Conservation (phyloP, 306 rosid genomes). For the Abrus precatorius region DNA sequence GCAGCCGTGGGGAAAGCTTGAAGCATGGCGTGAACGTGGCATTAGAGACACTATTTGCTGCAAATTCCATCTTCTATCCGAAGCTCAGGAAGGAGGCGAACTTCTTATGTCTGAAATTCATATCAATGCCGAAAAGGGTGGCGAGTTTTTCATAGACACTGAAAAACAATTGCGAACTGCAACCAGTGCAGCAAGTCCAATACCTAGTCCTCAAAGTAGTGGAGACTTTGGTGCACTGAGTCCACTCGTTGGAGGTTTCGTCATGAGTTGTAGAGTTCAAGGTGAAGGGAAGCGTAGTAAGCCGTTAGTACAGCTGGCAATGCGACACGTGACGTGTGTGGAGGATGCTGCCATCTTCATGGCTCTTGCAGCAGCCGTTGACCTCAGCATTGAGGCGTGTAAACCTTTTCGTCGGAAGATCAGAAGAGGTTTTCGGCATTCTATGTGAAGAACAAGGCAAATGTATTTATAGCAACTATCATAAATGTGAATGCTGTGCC, state of each 20-base stretch:
- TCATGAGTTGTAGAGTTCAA: constrained; percentile 89
- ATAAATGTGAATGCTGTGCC: constrained; percentile 38
- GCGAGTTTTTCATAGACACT: constrained; percentile 84
- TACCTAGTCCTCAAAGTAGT: constrained; percentile 92
- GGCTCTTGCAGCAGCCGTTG: constrained; percentile 96
- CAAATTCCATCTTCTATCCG: constrained; percentile 81
- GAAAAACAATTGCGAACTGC: constrained; percentile 72
- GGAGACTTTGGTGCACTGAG: constrained; percentile 87
- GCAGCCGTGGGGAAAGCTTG: constrained; percentile 99
- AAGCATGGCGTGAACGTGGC: constrained; percentile 97
- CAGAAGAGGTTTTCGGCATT: constrained; percentile 61
- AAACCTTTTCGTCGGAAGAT: constrained; percentile 80
- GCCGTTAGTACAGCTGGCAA: constrained; percentile 82
- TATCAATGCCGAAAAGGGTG: constrained; percentile 91
- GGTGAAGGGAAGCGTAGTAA: constrained; percentile 90
- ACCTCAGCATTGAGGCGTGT: constrained; percentile 87
- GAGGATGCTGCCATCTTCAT: constrained; percentile 97
- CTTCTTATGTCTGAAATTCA: constrained; percentile 81
- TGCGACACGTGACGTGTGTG: constrained; percentile 87
- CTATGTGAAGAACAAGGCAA: constrained; percentile 53
- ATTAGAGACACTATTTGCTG: constrained; percentile 78
- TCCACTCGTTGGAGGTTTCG: constrained; percentile 81
- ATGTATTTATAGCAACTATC: constrained; percentile 24
- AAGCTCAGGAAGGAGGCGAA: constrained; percentile 78
- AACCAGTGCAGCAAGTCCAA: constrained; percentile 58